phyloP scores from a whole-genome alignment of 208 protist species.

The Trypanosomatidae sp. region DNA sequence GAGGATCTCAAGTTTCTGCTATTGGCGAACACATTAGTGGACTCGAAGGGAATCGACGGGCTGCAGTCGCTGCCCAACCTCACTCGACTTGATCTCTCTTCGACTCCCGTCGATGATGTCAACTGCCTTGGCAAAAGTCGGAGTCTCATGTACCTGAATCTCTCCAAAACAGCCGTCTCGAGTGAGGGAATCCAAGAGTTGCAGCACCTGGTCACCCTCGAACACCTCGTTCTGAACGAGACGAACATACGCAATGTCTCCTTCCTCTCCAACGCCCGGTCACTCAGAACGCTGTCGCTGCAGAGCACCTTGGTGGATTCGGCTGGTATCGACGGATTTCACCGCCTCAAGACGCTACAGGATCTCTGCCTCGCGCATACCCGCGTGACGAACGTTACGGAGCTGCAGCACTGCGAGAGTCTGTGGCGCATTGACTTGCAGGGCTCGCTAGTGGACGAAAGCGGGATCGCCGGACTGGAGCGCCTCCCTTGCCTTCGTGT shows the following conservation, averaged over 20 bases:
- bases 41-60: constrained; percentile 14
- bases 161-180: constrained; percentile 25
- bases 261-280: constrained; percentile 11
- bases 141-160: constrained; percentile 24
- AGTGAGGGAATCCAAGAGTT: constrained; percentile 13
- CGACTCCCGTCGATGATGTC: constrained; percentile 21
- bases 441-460: constrained; percentile 16
- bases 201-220: constrained; percentile 6
- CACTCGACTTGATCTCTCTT: constrained; percentile 25
- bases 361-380: constrained; percentile 27
- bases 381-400: constrained; percentile 20
- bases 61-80: constrained; percentile 25
- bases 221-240: constrained; percentile 26
- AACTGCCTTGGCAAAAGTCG: constrained; percentile 9
- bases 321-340: constrained; percentile 14
- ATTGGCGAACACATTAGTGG: constrained; percentile 18
- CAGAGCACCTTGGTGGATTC: constrained; percentile 22
- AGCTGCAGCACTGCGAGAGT: constrained; percentile 8
- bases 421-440: constrained; percentile 23
- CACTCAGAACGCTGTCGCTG: constrained; percentile 23
- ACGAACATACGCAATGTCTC: constrained; percentile 13
- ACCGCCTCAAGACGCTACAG: constrained; percentile 16
- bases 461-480: constrained; percentile 17
- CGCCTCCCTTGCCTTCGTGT: constrained; percentile 15
- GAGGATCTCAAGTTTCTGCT: constrained; percentile 19